Base-by-base conservation (phyloP, 106 monocot genomes). In the Phalaenopsis equestris region DNA sequence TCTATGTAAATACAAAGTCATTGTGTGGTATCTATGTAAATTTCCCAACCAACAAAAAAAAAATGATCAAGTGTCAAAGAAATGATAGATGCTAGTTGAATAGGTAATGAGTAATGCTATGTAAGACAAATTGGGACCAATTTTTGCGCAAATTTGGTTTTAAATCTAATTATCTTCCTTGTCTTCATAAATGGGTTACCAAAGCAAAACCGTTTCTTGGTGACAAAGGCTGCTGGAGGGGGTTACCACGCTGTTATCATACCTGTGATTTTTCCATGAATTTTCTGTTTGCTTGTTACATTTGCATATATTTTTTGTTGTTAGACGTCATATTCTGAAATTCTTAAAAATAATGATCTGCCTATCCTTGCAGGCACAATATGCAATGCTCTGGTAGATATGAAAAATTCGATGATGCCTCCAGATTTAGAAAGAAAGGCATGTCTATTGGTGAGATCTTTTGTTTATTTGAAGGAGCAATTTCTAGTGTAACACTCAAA, bases 371-470 rank as follows among this genome's bases (percentile, higher is more conserved):
- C 42, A 74, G 74, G 74, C 74, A 42, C 42, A 74, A 74, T 42
- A 74, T 43, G 18, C 8, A 18, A 74, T 74, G 74, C 19, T 11
- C 41, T 74, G 74, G 74, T 6, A 43, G 19, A 74, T 74, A 74
- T 74, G 74, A 74, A 74, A 74, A 74, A 45, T 42, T 74, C 6
- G 74, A 45, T 42, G 41, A 74, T 74, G 5, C 2, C 43, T 73
- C 43, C 37, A n/a, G n/a, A 74, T 74, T 74, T n/a, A 21, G 19
- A 74, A 36, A 74, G n/a, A 45, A 74, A 74, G 74, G 43, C 3
- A 74, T 43, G n/a, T 74, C 74, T 74, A 42, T 45, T n/a, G 74
- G 43, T 74, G 74, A 70, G 70, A 39, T 39, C 12, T 39, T 38
- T 70, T n/a, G 12, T 39, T 70, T 70, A 3, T 70, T 70, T 36